Evolutionary conservation across 345 rosid genomes (phyloP).

Genomic region (Luvunga scandens): DNA sequence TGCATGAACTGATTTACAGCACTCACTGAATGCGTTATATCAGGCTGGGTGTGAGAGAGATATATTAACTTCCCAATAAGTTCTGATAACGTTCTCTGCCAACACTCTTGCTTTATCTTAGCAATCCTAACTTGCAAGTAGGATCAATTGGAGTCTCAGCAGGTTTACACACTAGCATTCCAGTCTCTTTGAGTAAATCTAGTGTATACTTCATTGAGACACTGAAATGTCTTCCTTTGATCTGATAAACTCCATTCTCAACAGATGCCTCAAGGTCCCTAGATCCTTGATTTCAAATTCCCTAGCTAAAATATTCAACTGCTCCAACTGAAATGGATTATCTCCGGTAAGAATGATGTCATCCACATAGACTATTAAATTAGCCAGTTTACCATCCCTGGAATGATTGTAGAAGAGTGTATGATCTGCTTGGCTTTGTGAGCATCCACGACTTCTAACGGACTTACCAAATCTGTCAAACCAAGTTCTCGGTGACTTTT

Average conservation of each 20-base stretch:
- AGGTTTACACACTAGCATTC: background rate
- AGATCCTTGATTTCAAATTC: background rate
- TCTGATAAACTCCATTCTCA: background rate
- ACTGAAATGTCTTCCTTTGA: background rate
- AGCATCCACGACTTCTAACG: too few relatives aligned
- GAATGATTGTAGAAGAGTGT: background rate
- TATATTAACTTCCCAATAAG: background rate
- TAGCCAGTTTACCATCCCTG: background rate
- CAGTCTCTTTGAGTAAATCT: background rate
- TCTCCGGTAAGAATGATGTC: background rate
- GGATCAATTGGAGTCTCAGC: background rate
- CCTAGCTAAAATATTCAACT: background rate
- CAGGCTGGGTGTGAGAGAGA: background rate
- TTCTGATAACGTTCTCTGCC: background rate
- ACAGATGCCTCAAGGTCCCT: background rate
- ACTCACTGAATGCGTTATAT: background rate
- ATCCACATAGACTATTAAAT: background rate
- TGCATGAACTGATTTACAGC: background rate
- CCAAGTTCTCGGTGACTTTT: too few relatives aligned
- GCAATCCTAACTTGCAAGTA: background rate
- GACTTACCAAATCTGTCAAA: background rate
- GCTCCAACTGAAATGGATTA: background rate
- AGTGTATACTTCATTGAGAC: background rate
- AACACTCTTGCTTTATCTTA: background rate
- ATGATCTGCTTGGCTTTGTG: background rate